Percentiles rank a stretch among this genome's conserved stretches.
phyloP scores from a whole-genome alignment of 495 filamentous ascomycete genomes.

The Aspergillus conjunctus region DNA sequence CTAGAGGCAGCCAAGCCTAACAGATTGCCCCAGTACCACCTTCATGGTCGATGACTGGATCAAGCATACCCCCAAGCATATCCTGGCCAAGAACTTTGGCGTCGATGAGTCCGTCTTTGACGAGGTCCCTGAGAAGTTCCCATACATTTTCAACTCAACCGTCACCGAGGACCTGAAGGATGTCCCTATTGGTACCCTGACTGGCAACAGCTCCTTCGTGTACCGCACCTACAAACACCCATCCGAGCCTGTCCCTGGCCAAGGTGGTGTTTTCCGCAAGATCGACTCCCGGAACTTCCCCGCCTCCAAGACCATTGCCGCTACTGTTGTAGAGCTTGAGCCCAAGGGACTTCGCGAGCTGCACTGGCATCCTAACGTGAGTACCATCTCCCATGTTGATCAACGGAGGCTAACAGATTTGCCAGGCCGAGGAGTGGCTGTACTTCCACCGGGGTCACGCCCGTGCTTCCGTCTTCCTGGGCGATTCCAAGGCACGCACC shows the following conservation, averaged over 20 bases:
- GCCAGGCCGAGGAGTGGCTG: conserved; percentile 63
- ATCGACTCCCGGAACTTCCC: conserved; percentile 66
- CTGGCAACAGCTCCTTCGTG: conserved; percentile 58
- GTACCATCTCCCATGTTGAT: conserved; percentile 8
- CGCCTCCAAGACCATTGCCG: conserved; percentile 60
- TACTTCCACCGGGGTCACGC: conserved; percentile 63
- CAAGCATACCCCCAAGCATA: conserved; percentile 58
- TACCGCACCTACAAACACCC: conserved; percentile 55
- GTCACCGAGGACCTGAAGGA: conserved; percentile 51
- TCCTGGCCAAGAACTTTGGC: conserved; percentile 68
- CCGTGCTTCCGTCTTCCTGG: conserved; percentile 64
- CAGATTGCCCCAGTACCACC: conserved; percentile 46
- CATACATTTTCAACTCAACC: conserved; percentile 62
- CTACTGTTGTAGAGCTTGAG: conserved; percentile 60
- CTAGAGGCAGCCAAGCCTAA: not conserved
- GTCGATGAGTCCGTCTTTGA: conserved; percentile 58
- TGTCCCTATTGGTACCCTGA: conserved; percentile 48
- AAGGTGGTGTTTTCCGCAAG: conserved; percentile 59
- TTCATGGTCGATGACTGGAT: conserved; percentile 69
- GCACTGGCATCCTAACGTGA: conserved; percentile 70
- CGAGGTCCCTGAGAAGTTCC: conserved; percentile 56
- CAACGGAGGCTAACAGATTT: not conserved
- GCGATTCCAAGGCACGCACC: conserved; percentile 57
- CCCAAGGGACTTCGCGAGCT: conserved; percentile 63
- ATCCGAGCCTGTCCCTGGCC: conserved; percentile 56